These are phyloP conservation scores for Irpex rosettiformis DNA, from an alignment of 1,284 basidiomycete species.

Conservation along the genomic window DNA sequence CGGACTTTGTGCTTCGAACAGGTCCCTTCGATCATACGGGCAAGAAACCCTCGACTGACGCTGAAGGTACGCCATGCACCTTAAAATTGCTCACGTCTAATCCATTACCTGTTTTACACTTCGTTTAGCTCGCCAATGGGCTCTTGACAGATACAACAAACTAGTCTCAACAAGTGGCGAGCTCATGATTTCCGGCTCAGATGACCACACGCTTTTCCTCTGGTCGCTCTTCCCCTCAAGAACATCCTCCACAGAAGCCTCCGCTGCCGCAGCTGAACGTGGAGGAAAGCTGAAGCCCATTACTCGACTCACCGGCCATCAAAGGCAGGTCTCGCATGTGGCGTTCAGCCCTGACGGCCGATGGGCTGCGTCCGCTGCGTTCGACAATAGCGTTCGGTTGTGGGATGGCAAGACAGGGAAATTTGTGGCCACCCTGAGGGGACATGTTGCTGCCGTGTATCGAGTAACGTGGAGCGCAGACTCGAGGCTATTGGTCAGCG, in stretches of 20 bases:
- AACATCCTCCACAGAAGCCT: constrained; percentile 32
- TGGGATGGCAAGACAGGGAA: constrained; percentile 96
- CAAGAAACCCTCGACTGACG: constrained; percentile 72
- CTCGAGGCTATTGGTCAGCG: constrained; percentile 87
- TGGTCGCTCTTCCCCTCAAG: constrained; percentile 74
- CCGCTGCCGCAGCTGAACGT: constrained; percentile 30
- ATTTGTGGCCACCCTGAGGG: constrained; percentile 87
- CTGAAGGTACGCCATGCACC: constrained; percentile 59
- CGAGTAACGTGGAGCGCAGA: constrained; percentile 95
- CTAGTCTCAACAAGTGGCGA: constrained; percentile 73
- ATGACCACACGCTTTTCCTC: constrained; percentile 93
- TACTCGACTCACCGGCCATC: constrained; percentile 89
- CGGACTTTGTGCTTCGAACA: constrained; percentile 92
- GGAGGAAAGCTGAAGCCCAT: constrained; percentile 78
- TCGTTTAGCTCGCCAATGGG: constrained; percentile 64
- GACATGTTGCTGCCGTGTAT: constrained; percentile 95
- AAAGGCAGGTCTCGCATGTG: constrained; percentile 94
- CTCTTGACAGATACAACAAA: constrained; percentile 71
- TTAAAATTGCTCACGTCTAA: not conserved
- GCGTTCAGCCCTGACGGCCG: constrained; percentile 94
- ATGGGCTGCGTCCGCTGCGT: constrained; percentile 88
- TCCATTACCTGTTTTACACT: not conserved
- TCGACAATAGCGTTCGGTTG: constrained; percentile 88
- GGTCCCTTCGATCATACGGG: constrained; percentile 91
- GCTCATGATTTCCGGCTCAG: constrained; percentile 88